Conservation (phyloP, 1,284 basidiomycete species). For the Rhodotorula sp. region DNA sequence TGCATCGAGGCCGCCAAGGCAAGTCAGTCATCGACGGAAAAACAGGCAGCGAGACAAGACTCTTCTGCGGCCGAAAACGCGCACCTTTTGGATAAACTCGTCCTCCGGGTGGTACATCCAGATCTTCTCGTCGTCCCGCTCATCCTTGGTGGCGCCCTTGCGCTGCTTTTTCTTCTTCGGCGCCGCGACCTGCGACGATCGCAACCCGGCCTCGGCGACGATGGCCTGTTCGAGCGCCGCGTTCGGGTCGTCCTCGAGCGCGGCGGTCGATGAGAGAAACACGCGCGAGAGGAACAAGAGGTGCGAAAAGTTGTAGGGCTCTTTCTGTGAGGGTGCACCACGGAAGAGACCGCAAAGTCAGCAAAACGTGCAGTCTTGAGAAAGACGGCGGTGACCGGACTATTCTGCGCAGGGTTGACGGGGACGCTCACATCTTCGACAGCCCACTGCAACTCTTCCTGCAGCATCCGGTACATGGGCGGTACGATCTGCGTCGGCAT, state of each 20-base stretch:
- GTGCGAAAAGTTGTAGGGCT: conserved; percentile 68
- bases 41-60: neutral
- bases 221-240: conserved; percentile 36
- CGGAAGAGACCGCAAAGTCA: neutral
- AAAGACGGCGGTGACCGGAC: too few species aligned
- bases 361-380: too few species aligned
- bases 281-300: conserved; percentile 71
- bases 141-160: conserved; percentile 48
- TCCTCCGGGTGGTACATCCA: conserved; percentile 86
- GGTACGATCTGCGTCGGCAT: conserved; percentile 88
- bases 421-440: conserved; percentile 57
- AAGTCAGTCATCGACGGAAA: too few species aligned
- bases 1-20: conserved; percentile 45
- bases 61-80: conserved; percentile 37
- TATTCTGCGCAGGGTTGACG: too few species aligned
- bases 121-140: conserved; percentile 44
- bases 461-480: conserved; percentile 83
- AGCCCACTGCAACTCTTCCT: conserved; percentile 72
- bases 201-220: conserved; percentile 1
- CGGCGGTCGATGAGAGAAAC: conserved; percentile 53
- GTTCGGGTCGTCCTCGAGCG: conserved; percentile 41
- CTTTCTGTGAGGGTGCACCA: too few species aligned
- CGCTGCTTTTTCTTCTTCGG: conserved; percentile 53
- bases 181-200: conserved; percentile 54
- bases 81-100: conserved; percentile 66